These are phyloP conservation scores for Platismatia glauca DNA, from an alignment of 495 filamentous ascomycete species.

Conservation along the genomic window DNA sequence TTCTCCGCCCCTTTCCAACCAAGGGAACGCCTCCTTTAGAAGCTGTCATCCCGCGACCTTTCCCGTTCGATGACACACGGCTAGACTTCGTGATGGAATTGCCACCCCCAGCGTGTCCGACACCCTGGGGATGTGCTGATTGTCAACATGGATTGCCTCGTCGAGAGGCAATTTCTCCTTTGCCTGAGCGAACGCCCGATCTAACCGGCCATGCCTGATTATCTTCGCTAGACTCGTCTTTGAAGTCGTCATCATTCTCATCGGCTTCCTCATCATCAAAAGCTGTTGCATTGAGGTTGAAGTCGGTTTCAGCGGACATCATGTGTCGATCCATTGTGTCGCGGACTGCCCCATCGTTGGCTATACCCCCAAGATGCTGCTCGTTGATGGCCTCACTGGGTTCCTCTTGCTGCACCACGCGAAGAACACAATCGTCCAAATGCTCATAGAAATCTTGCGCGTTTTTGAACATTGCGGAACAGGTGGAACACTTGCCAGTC, in stretches of 20 bases:
- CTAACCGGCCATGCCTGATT: conserved; percentile 38
- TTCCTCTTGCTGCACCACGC: conserved; percentile 95
- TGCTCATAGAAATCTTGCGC: conserved; percentile 99
- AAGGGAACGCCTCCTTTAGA: conserved; percentile 50
- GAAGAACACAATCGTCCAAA: conserved; percentile 95
- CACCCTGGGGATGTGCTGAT: conserved; percentile 48
- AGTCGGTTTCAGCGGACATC: conserved; percentile 51
- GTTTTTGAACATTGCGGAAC: conserved; percentile 79
- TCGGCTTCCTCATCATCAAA: conserved; percentile 52
- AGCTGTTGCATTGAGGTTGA: conserved; percentile 39
- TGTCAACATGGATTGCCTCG: conserved; percentile 46
- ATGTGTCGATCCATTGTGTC: conserved; percentile 77
- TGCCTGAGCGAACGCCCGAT: conserved; percentile 38
- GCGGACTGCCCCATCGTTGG: conserved; percentile 70
- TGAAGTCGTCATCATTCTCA: conserved; percentile 55
- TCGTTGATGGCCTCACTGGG: conserved; percentile 95
- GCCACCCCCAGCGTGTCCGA: conserved; percentile 44
- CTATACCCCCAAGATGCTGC: conserved; percentile 68
- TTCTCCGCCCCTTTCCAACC: conserved; percentile 62
- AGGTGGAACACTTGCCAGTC: conserved; percentile 94
- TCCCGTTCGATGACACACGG: conserved; percentile 30
- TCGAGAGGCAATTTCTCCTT: conserved; percentile 35
- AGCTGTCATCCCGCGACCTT: conserved; percentile 37
- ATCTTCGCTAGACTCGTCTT: conserved; percentile 50
- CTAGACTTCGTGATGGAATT: conserved; percentile 40